Base-by-base conservation (phyloP, 2,329 filamentous ascomycete species). In the Diplodia seriata region DNA sequence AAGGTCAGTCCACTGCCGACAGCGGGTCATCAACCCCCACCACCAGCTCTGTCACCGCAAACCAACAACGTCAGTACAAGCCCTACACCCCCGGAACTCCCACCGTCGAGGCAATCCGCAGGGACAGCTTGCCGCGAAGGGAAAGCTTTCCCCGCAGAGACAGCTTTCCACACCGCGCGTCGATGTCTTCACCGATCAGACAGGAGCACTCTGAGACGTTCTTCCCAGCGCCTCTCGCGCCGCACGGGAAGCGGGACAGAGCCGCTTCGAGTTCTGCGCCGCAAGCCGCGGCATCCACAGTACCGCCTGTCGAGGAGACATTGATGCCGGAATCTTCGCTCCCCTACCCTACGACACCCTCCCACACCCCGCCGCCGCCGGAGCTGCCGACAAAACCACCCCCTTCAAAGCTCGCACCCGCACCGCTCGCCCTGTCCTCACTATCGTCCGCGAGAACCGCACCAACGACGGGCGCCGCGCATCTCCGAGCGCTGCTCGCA, bases 161-260 rank as follows among this genome's bases (percentile, higher is more conserved):
- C 29, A 54, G 64, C 29, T 43, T 50, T 74, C 75, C 53, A 15
- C 59, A 70, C 55, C 71, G 73, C 57, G 70, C 74, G 59, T 74
- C 75, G 0, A 69, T 75, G 33, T 72, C 73, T 8, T 73, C 72
- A 36, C 65, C 69, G 1, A 72, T 50, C 38, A 61, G 62, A 12
- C 67, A 70, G 6, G 49, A 70, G 33, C 72, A 73, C 29, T 76
- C 78, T 50, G 77, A 79, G 69, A 76, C 78, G 11, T 79, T 79
- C 70, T 79, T 79, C 50, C 73, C 72, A 1, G 70, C 71, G 2
- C 55, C 68, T 18, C 67, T 69, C 11, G 54, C 66, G 49, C 47
- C 71, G 26, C 69, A 71, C 26, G 15, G 68, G 8, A 63, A 55
- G 8, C 51, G 33, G 11, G 59, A 63, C 14, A 18, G 40, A 11